phyloP scores from a whole-genome alignment of 2,329 filamentous ascomycete genomes.

The Pseudopyricularia javanii region DNA sequence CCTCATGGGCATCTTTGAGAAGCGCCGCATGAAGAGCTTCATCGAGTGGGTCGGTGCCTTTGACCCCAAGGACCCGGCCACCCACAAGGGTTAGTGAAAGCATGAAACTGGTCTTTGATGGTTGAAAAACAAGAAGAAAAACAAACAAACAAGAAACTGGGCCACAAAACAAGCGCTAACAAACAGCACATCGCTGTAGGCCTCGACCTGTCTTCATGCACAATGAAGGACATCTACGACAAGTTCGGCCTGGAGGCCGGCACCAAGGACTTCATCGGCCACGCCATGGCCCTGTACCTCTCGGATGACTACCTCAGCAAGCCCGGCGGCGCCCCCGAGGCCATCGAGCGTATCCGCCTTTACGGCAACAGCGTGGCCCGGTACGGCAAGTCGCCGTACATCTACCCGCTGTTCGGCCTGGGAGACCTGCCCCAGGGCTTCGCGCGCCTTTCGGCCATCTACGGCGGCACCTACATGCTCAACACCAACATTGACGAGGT shows the following conservation, averaged over 20 bases:
- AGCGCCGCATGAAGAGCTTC: slow-evolving; percentile 92
- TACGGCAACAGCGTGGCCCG: slow-evolving; percentile 97
- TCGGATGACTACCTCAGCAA: slow-evolving; percentile 76
- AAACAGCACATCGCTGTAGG: slow-evolving; percentile 33
- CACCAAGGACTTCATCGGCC: slow-evolving; percentile 92
- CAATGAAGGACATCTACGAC: slow-evolving; percentile 98
- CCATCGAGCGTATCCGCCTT: slow-evolving; percentile 82
- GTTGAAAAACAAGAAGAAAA: neutral
- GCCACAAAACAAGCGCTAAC: neutral
- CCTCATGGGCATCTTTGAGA: slow-evolving; percentile 95
- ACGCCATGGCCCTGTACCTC: slow-evolving; percentile 94
- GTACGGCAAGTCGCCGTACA: slow-evolving; percentile 98
- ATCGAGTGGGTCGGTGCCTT: slow-evolving; percentile 90
- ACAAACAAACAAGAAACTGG: neutral
- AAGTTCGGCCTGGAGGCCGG: slow-evolving; percentile 86
- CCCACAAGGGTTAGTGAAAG: slow-evolving; percentile 66
- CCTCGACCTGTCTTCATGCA: slow-evolving; percentile 64
- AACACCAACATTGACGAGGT: slow-evolving; percentile 92
- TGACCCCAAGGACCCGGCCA: slow-evolving; percentile 66
- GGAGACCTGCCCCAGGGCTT: slow-evolving; percentile 97
- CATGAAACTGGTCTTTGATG: too few species aligned
- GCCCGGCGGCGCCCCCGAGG: slow-evolving; percentile 64
- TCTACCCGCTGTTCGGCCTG: slow-evolving; percentile 96
- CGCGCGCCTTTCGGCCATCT: slow-evolving; percentile 92
- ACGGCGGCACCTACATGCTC: slow-evolving; percentile 98